Evolutionary conservation across 257 asterid genomes (phyloP), one percentile per base, ranked within the genome.

Genomic region (Gentiana dahurica): DNA sequence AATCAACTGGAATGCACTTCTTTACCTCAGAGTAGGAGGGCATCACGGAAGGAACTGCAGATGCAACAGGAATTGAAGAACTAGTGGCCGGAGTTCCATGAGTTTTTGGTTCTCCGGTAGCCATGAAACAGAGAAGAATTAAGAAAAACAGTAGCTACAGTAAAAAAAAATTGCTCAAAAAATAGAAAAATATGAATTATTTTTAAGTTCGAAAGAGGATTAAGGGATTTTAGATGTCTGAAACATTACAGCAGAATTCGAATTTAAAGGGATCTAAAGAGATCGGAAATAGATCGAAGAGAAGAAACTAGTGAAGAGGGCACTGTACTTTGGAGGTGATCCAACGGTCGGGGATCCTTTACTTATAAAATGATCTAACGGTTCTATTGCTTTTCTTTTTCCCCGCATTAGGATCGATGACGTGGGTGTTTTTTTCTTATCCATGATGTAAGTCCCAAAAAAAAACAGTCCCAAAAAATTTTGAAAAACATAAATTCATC

Each of bases 1-100:
- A 24, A 0, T 0, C 3, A 0, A 41, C 12, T 5, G n/a, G 15
- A 49, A 35, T 1, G 13, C 9, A 1, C 1, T 35, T 49, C 0
- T 8, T 8, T 55, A 86, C 96, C 85, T 82, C 87, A 3, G 84
- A 93, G 36, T 87, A 87, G 9, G 58, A 78, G 7, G 95, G 96
- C 57, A 84, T 44, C 24, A 24, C 24, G 24, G 24, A 24, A 24
- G 24, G 24, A 3, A 55, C 36, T 5, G 55, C 32, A 0, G 48
- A 41, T 4, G 56, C 9, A 8, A 34, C 57, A 3, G 56, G 33
- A 53, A 57, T 2, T 4, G 65, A 1, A 32, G 76, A 61, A 64
- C 53, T 59, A 32, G 70, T 58, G 5, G 58, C 49, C 24, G 86
- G 68, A 43, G 71, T 39, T 3, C 48, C 32, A 62, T 4, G n/a